A percentile compares a stretch with the other conserved stretches of the same genome.
These are phyloP conservation scores for Cladosporium sp. DNA, from an alignment of 2,329 filamentous ascomycete species.

Conservation along the genomic window DNA sequence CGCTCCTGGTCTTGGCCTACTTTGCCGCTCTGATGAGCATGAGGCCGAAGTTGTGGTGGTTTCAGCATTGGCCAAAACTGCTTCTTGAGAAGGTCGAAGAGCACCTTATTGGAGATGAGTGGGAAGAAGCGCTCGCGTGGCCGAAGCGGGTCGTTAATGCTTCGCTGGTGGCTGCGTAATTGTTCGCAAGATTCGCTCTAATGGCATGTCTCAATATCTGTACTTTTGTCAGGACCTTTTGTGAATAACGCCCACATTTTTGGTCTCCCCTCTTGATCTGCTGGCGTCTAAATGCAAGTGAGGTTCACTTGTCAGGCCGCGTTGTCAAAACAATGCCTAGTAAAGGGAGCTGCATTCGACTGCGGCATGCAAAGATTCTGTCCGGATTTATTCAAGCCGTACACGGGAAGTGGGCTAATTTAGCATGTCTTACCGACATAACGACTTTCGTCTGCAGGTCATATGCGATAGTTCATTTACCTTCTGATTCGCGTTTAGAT, in stretches of 20 bases:
- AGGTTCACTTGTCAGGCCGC: no score
- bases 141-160: neutral
- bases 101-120: neutral
- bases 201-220: no score
- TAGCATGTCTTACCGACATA: neutral
- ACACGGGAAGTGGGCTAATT: no score
- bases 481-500: neutral
- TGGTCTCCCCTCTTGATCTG: no score
- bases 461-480: neutral
- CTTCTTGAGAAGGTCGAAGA: neutral
- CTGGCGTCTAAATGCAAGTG: no score
- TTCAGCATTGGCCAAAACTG: slow-evolving; percentile 2
- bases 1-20: neutral
- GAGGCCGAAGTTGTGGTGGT: slow-evolving; percentile 7
- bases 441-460: neutral
- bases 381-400: no score
- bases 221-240: no score
- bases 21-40: slow-evolving; percentile 2
- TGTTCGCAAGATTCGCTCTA: no score
- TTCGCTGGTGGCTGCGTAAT: neutral
- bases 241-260: no score
- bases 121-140: slow-evolving; percentile 9
- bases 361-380: no score
- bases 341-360: no score
- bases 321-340: no score